These are phyloP conservation scores for Amanita jacksonii DNA, from an alignment of 768 basidiomycete species.

Conservation along the genomic window DNA sequence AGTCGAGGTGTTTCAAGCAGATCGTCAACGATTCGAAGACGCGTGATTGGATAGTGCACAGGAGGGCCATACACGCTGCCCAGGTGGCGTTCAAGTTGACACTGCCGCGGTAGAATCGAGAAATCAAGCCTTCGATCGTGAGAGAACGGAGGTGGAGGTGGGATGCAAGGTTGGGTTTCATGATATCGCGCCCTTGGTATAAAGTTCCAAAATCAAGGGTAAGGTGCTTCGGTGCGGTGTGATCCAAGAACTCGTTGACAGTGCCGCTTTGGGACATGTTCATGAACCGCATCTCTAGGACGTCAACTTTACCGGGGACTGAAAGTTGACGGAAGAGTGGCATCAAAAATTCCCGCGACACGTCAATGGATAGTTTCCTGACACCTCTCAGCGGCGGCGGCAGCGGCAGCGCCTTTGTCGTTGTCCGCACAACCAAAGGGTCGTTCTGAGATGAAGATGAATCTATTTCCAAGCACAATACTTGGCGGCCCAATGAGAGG, in stretches of 20 bases:
- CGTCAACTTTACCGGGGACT: not conserved
- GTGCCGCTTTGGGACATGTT: not conserved
- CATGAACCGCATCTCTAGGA: not conserved
- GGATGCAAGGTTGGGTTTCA: slow-evolving; percentile 3
- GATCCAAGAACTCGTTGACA: slow-evolving; percentile 1
- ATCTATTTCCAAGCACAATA: not conserved
- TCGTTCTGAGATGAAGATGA: not conserved
- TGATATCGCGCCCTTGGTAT: not conserved
- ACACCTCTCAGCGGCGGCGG: not conserved
- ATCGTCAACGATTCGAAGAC: not conserved
- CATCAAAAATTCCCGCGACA: not conserved
- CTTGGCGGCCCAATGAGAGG: not conserved
- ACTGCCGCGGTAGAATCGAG: not conserved
- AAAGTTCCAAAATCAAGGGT: slow-evolving; percentile 4
- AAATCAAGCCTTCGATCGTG: not conserved
- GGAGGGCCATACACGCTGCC: not conserved
- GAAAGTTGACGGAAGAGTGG: not conserved
- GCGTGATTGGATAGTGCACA: slow-evolving; percentile 1
- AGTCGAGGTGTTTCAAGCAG: not conserved
- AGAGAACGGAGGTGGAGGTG: slow-evolving; percentile 4
- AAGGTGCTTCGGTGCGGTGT: slow-evolving; percentile 1
- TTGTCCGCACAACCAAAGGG: no score
- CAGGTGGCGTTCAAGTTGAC: not conserved
- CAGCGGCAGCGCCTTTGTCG: no score
- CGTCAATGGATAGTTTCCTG: slow-evolving; percentile 1